phyloP scores from a whole-genome alignment of 2,329 filamentous ascomycete genomes.

The Fonsecaea monophora region DNA sequence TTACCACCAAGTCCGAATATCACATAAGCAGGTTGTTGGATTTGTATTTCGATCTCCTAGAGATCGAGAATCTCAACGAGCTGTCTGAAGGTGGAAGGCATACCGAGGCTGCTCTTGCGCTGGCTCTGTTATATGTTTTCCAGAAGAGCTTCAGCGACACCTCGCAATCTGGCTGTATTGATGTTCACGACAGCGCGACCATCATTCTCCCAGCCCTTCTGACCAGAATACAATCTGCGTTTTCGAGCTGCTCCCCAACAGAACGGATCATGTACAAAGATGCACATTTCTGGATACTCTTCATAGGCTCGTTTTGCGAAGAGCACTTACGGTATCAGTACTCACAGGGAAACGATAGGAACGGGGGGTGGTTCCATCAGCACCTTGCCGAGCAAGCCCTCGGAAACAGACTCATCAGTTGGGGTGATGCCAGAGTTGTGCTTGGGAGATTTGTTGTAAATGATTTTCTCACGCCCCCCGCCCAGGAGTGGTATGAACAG shows the following conservation, averaged over 20 bases:
- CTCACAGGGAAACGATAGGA: background rate
- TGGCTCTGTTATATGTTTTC: slow-evolving; percentile 1
- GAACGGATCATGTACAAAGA: slow-evolving; percentile 1
- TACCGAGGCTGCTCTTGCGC: slow-evolving; percentile 6
- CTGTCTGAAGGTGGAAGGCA: background rate
- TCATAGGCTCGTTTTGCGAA: slow-evolving; percentile 10
- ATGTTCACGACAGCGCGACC: slow-evolving; percentile 5
- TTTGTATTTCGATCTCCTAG: slow-evolving; percentile 8
- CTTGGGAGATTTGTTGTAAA: background rate
- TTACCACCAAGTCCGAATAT: slow-evolving; percentile 11
- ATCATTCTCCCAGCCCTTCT: background rate
- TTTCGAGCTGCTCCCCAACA: background rate
- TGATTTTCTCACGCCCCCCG: background rate
- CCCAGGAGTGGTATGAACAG: background rate
- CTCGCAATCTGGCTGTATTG: background rate
- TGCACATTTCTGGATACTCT: slow-evolving; percentile 9
- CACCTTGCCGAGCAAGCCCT: background rate
- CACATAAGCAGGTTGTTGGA: slow-evolving; percentile 9
- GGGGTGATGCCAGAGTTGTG: background rate
- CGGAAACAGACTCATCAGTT: background rate
- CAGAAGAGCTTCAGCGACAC: slow-evolving; percentile 13
- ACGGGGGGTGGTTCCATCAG: slow-evolving; percentile 7
- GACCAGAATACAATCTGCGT: background rate
- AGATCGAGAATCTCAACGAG: background rate
- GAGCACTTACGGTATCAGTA: background rate